phyloP scores from a whole-genome alignment of 208 protist species.

The Acanthamoeba castellanii region DNA sequence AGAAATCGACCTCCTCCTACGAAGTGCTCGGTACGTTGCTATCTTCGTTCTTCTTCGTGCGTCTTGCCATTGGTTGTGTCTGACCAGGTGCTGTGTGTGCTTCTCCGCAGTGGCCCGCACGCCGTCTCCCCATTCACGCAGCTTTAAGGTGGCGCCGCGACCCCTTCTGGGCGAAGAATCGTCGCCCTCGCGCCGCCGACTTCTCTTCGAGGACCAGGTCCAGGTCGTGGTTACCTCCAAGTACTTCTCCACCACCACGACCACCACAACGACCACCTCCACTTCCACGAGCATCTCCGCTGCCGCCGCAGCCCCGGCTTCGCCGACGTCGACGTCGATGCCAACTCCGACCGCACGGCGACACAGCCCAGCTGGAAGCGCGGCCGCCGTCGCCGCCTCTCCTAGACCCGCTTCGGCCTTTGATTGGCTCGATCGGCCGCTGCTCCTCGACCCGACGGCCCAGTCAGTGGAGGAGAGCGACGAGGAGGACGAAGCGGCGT shows the following conservation, averaged over 20 bases:
- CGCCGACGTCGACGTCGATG: neutral
- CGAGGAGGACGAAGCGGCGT: neutral
- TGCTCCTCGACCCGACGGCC: neutral
- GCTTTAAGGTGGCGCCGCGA: neutral
- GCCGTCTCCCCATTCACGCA: conserved; percentile 17
- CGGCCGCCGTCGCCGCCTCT: neutral
- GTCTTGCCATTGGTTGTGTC: no score
- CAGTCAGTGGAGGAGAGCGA: neutral
- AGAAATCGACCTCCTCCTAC: conserved; percentile 13
- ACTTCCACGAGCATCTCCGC: neutral
- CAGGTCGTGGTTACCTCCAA: neutral
- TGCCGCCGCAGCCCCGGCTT: neutral
- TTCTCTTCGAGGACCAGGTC: neutral
- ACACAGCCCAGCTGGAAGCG: neutral
- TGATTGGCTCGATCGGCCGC: neutral
- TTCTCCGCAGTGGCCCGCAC: conserved; percentile 1
- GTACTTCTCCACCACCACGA: neutral
- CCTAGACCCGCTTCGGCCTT: neutral
- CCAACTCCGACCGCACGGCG: neutral
- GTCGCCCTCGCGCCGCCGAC: neutral
- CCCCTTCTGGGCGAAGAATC: neutral
- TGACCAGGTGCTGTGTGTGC: neutral
- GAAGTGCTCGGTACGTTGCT: conserved; percentile 20
- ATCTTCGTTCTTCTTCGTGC: neutral
- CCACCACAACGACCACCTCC: neutral